Base-by-base conservation (phyloP, 306 rosid species). In the Carpinus viminea region DNA sequence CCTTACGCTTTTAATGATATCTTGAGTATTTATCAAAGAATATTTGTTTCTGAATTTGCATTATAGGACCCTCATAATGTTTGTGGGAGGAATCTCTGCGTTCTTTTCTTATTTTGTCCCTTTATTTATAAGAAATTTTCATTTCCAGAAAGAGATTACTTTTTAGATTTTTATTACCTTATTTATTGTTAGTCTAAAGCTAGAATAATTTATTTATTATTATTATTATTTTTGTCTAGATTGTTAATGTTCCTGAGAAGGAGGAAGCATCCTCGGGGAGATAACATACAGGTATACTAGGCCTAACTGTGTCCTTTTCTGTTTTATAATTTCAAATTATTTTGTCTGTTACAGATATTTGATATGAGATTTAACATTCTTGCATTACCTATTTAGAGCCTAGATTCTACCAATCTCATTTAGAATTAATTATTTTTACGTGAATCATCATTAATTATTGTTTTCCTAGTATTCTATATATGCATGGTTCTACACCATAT, bases 201-300 rank as follows among this genome's bases (percentile, higher is more conserved):
- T 80, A 28, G 78, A 73, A 68, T 83, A 53, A 57, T 80, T 82
- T 81, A 61, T 83, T 80, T 82, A 80, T 65, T 83, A n/a, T n/a
- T n/a, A n/a, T n/a, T n/a, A n/a, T n/a, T n/a, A n/a, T n/a, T 87
- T 51, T 68, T 87, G 89, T 90, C 84, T 90, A 94, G 98, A 86
- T 94, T 82, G 97, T 94, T 78, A 94, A 94, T 83, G 97, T 94
- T 90, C 98, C 98, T 47, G 98, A 94, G 83, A 94, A 94, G 91
- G 97, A 86, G 97, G 84, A 94, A 94, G 88, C 92, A 92, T 85
- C 97, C 97, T 48, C 87, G 97, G 73, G 97, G 98, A 16, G 98
- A 94, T 79, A 92, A 89, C 94, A 90, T 92, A 83, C 98, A 94
- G 97, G 98, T 94, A 85, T 62, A 60, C 73, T 72, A 64, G 72